Percentiles rank a stretch among this genome's conserved stretches.
phyloP scores from a whole-genome alignment of 2,329 filamentous ascomycete genomes.

The Hortaea werneckii region DNA sequence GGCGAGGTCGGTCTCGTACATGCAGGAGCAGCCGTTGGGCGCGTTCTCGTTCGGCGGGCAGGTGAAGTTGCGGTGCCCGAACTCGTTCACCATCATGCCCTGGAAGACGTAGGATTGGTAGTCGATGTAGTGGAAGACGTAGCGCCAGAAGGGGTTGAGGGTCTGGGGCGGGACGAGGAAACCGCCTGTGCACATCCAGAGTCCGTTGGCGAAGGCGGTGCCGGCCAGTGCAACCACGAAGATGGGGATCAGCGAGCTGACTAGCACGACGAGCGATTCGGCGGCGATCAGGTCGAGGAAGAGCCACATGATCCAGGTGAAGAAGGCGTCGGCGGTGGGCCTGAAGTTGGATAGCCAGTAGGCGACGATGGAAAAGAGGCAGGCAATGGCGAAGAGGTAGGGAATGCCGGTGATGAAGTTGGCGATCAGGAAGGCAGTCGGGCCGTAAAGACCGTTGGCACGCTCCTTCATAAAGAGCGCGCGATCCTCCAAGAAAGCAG shows the following conservation, averaged over 20 bases:
- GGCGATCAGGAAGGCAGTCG: constrained; percentile 60
- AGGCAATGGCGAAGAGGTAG: constrained; percentile 66
- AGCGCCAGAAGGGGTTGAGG: constrained; percentile 75
- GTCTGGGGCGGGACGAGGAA: constrained; percentile 66
- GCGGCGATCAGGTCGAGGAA: constrained; percentile 76
- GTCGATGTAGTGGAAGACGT: constrained; percentile 81
- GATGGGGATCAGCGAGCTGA: constrained; percentile 62
- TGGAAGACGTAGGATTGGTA: constrained; percentile 82
- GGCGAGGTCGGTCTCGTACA: constrained; percentile 56
- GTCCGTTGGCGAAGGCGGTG: constrained; percentile 74
- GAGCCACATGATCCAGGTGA: constrained; percentile 71
- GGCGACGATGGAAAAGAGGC: constrained; percentile 63
- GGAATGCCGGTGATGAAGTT: constrained; percentile 78
- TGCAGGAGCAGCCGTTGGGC: constrained; percentile 50
- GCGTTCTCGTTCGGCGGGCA: constrained; percentile 38
- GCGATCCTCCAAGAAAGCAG: constrained; percentile 70
- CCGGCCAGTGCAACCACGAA: constrained; percentile 73
- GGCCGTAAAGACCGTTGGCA: constrained; percentile 70
- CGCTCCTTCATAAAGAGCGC: constrained; percentile 65
- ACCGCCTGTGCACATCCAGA: constrained; percentile 81
- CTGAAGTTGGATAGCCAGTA: constrained; percentile 77
- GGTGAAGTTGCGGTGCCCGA: constrained; percentile 51
- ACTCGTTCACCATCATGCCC: constrained; percentile 91
- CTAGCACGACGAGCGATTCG: constrained; percentile 69
- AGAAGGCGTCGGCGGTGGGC: constrained; percentile 55